A percentile compares a stretch with the other conserved stretches of the same genome.
These are phyloP conservation scores for Alnus rubra DNA, from an alignment of 306 rosid genomes.

Conservation along the genomic window DNA sequence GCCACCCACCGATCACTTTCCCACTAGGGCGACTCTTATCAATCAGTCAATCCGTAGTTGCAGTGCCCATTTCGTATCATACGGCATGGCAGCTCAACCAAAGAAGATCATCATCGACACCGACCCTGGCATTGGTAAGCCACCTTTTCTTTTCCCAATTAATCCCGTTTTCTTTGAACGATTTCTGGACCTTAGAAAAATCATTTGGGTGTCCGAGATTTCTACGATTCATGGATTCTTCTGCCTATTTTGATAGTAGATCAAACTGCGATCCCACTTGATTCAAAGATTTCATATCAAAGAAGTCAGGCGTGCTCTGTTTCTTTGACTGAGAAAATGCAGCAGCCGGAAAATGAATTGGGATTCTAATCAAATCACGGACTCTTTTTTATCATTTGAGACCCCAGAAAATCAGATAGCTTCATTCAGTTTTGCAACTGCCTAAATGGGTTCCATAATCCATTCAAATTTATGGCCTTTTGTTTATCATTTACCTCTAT, in stretches of 20 bases:
- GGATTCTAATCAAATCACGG: background rate
- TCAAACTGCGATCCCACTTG: background rate
- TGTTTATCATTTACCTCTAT: background rate
- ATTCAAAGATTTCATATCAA: background rate
- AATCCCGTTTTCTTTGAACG: background rate
- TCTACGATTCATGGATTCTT: background rate
- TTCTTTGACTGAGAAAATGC: slow-evolving; percentile 18
- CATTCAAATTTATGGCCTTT: background rate
- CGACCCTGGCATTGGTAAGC: slow-evolving; percentile 88
- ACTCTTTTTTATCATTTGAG: background rate
- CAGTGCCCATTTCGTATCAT: background rate
- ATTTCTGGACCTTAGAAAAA: background rate
- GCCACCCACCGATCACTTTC: no score
- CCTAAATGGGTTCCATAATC: background rate
- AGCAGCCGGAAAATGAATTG: background rate
- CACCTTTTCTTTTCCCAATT: background rate
- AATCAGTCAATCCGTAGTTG: background rate
- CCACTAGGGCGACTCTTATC: no score
- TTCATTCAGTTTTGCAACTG: background rate
- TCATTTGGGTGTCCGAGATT: background rate
- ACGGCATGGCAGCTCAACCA: slow-evolving; percentile 49
- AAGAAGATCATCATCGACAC: slow-evolving; percentile 95
- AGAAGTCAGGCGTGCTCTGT: background rate
- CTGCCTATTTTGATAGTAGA: background rate
- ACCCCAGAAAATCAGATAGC: background rate